Conservation (phyloP, 2,329 filamentous ascomycete genomes). For the Thyridium curvatum region DNA sequence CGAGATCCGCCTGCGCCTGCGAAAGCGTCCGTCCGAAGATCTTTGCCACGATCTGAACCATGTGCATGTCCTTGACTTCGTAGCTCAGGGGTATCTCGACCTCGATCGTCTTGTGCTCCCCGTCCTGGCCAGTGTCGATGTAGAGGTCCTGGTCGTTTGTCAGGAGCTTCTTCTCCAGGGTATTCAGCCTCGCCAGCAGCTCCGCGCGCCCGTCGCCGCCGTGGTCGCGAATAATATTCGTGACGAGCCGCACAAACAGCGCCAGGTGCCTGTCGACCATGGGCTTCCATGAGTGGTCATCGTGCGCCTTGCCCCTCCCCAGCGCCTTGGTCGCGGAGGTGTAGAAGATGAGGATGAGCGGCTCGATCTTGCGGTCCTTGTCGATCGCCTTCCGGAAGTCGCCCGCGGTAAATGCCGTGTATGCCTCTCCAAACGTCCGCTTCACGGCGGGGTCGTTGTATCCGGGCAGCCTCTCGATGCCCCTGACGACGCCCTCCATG, state of each 20-base stretch:
- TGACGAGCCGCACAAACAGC: slow-evolving; percentile 83
- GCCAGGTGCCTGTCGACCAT: slow-evolving; percentile 93
- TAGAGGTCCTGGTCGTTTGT: slow-evolving; percentile 89
- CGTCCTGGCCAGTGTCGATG: slow-evolving; percentile 51
- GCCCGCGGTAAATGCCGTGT: slow-evolving; percentile 86
- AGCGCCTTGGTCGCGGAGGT: slow-evolving; percentile 89
- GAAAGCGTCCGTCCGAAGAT: slow-evolving; percentile 78
- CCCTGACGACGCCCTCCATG: slow-evolving; percentile 73
- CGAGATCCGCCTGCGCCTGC: slow-evolving; percentile 81
- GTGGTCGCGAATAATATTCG: slow-evolving; percentile 71
- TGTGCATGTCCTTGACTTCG: slow-evolving; percentile 93
- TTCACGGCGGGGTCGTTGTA: slow-evolving; percentile 89
- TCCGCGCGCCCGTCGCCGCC: slow-evolving; percentile 85
- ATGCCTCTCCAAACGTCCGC: slow-evolving; percentile 87
- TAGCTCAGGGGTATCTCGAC: slow-evolving; percentile 78
- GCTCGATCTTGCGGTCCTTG: slow-evolving; percentile 88
- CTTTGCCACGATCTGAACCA: slow-evolving; percentile 79
- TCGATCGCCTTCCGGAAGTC: slow-evolving; percentile 87
- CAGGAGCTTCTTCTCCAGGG: slow-evolving; percentile 87
- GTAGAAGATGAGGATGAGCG: slow-evolving; percentile 92
- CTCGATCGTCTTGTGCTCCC: slow-evolving; percentile 65
- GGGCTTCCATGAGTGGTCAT: slow-evolving; percentile 84
- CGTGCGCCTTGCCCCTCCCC: slow-evolving; percentile 61
- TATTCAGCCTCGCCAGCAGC: slow-evolving; percentile 69
- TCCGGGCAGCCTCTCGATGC: slow-evolving; percentile 77